Conservation (phyloP, 257 asterid species). For the Paulownia fortunei region DNA sequence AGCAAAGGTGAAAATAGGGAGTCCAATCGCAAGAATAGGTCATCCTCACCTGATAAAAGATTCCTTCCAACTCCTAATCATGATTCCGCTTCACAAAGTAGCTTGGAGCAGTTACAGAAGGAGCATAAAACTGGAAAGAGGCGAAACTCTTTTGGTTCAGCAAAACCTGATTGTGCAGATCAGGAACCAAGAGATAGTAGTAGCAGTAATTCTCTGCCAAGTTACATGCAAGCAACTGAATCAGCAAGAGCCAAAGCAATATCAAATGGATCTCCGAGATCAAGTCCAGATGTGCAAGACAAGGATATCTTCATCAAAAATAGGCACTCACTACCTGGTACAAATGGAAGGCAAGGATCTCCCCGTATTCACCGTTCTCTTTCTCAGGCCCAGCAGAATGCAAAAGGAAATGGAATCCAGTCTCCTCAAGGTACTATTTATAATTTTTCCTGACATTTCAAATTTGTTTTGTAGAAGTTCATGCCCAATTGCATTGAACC, state of each 20-base stretch:
- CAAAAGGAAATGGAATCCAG: conserved; percentile 66
- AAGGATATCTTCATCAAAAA: conserved; percentile 72
- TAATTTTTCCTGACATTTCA: conserved; percentile 17
- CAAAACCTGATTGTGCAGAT: conserved; percentile 60
- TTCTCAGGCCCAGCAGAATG: conserved; percentile 74
- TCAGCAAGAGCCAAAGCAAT: conserved; percentile 95
- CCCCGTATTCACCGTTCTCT: conserved; percentile 75
- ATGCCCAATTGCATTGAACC: conserved; percentile 8
- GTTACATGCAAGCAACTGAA: conserved; percentile 98
- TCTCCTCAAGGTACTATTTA: conserved; percentile 84
- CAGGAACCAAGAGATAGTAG: conserved; percentile 87
- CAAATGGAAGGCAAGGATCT: conserved; percentile 82
- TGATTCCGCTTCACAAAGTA: conserved; percentile 57
- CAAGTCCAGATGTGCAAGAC: conserved; percentile 89
- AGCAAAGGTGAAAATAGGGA: conserved; percentile 55
- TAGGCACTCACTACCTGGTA: conserved; percentile 84
- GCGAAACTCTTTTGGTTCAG: conserved; percentile 71
- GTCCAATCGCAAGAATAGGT: conserved; percentile 52
- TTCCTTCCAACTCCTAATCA: conserved; percentile 44
- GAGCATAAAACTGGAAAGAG: conserved; percentile 70
- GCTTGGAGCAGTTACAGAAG: conserved; percentile 63
- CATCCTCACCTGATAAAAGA: conserved; percentile 58
- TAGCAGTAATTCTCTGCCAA: conserved; percentile 76
- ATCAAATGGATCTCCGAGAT: conserved; percentile 77
- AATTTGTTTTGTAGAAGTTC: background rate